Evolutionary conservation across 352 stramenopile genomes (phyloP).

Genomic region (Phytophthora macrochlamydospora): DNA sequence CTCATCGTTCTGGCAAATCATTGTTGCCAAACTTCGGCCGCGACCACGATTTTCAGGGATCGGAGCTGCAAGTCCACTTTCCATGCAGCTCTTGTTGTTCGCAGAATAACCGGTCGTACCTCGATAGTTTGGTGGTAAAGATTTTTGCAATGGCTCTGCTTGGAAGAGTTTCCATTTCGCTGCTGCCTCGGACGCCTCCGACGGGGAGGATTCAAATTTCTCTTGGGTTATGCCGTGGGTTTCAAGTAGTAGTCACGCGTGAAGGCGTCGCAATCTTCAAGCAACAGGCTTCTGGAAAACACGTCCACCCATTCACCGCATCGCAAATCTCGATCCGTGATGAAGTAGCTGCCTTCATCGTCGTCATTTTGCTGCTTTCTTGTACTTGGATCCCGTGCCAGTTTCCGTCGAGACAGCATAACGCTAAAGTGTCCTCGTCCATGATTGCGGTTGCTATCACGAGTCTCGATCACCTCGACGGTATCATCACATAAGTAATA

Average conservation of each 20-base stretch:
- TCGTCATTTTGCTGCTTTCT: conserved; percentile 20
- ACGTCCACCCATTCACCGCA: conserved; percentile 87
- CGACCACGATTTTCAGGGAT: conserved; percentile 21
- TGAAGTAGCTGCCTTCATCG: conserved; percentile 34
- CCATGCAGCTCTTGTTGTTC: conserved; percentile 39
- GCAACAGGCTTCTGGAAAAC: conserved; percentile 85
- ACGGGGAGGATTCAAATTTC: conserved; percentile 29
- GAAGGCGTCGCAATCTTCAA: conserved; percentile 92
- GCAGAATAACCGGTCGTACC: conserved; percentile 29
- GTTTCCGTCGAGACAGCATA: conserved; percentile 79
- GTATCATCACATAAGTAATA: conserved; percentile 94
- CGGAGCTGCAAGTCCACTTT: conserved; percentile 29
- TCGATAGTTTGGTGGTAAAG: conserved; percentile 21
- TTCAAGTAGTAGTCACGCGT: conserved; percentile 91
- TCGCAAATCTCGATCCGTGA: conserved; percentile 73
- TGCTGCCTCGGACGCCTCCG: conserved; percentile 2
- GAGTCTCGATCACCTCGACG: conserved; percentile 88
- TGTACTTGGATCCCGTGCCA: conserved; percentile 44
- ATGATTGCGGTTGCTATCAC: conserved; percentile 51
- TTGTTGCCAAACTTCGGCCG: conserved; percentile 12
- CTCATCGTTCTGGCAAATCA: conserved; percentile 43
- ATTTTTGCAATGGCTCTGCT: conserved; percentile 6
- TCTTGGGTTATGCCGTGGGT: conserved; percentile 86
- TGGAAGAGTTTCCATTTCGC: conserved; percentile 68
- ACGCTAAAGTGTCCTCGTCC: conserved; percentile 73